Base-by-base conservation (phyloP, 2,329 filamentous ascomycete species). In the Fusarium continuum region DNA sequence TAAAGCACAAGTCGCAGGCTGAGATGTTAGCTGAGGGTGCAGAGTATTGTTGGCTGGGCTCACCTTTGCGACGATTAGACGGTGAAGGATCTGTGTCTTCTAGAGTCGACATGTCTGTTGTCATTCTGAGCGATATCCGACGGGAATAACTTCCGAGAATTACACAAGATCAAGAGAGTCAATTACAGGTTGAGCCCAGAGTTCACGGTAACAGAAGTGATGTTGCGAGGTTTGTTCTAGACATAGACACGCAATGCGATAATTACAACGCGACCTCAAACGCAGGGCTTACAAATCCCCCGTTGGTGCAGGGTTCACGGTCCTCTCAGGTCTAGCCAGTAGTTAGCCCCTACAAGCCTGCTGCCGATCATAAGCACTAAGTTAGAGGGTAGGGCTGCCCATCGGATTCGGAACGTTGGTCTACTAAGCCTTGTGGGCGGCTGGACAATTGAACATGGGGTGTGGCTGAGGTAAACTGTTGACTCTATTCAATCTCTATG, bases 1-100 rank as follows among this genome's bases (percentile, higher is more conserved):
- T 75, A 44, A 77, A 80, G 69, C 79, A 81, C 32, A 80, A 70
- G 60, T 81, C 78, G 54, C 78, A 80, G 1, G 76, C 78, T 78
- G 7, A 16, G 4, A 14, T 7, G 25, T 58, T 45, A 54, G 46
- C 19, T 38, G 4, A 22, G n/a, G n/a, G n/a, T 5, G 0, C 1
- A 0, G 19, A 9, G 11, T 6, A 0, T 6, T 5, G 14, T 3
- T 31, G 3, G 20, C 35, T 13, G 25, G 45, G 26, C 46, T 46
- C 11, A 46, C 69, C 69, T 47, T 71, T 71, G 41, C 69, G 69
- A 34, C 69, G 69, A 13, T 61, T 65, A 6, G 69, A 61, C 10
- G 35, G 41, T n/a, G 32, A 26, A 3, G 52, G 29, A 35, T 70
- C 67, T 8, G 36, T 34, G 6, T 66, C 65, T 6, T 68, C 58